Evolutionary conservation across 371 early-diverging fungal species (phyloP).

Genomic region (Apophysomyces ossiformis): DNA sequence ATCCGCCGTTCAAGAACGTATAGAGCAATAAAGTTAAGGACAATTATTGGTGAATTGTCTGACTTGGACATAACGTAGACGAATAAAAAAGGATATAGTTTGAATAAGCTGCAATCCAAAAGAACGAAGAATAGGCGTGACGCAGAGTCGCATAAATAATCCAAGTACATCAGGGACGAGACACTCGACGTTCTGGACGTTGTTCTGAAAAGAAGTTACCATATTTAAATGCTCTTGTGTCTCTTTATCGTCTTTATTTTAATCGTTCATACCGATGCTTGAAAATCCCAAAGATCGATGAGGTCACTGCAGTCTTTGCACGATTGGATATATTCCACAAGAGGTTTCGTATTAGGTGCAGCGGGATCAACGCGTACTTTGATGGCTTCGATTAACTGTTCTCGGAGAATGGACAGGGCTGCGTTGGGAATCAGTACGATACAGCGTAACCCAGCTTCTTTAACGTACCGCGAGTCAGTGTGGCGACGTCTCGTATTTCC

Average conservation of each 20-base stretch:
- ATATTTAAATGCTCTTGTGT: not conserved
- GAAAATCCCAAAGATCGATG: slow-evolving; percentile 50
- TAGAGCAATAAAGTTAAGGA: slow-evolving; percentile 5
- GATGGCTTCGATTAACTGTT: slow-evolving; percentile 39
- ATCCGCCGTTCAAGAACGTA: slow-evolving; percentile 46
- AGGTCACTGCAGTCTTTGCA: slow-evolving; percentile 41
- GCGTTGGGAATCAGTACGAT: not conserved
- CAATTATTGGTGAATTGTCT: not conserved
- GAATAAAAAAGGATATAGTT: slow-evolving; percentile 21
- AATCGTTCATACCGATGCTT: slow-evolving; percentile 33
- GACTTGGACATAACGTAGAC: not conserved
- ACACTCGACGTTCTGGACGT: slow-evolving; percentile 47
- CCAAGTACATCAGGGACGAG: slow-evolving; percentile 47
- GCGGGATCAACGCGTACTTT: slow-evolving; percentile 47
- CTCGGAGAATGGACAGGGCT: slow-evolving; percentile 35
- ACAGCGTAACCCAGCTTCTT: not conserved
- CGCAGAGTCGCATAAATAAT: slow-evolving; percentile 44
- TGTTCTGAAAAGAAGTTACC: slow-evolving; percentile 27
- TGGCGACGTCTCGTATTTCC: not conserved
- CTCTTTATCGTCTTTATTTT: not conserved
- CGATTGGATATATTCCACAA: slow-evolving; percentile 52
- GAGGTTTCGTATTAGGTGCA: slow-evolving; percentile 42
- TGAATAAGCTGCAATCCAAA: slow-evolving; percentile 47
- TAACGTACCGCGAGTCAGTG: not conserved
- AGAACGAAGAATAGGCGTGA: slow-evolving; percentile 51